Percentiles rank a stretch among this genome's conserved stretches.
Evolutionary conservation across 352 stramenopile species (phyloP).

Genomic region (Halophytophthora batemanensis): DNA sequence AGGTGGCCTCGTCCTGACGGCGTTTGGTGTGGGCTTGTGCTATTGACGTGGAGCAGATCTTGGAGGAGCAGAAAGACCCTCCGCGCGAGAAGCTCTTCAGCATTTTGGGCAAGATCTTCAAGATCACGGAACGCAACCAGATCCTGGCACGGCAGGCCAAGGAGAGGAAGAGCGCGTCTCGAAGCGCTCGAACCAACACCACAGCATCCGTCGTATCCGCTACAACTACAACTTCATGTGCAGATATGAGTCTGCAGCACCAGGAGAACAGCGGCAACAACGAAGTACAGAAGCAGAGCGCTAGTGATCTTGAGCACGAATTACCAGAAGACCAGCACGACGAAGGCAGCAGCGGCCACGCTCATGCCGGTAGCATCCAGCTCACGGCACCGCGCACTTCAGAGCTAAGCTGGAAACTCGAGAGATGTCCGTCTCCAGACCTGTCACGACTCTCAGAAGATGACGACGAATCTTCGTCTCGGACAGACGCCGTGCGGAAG

Average conservation of each 20-base stretch:
- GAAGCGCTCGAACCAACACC: conserved; percentile 2
- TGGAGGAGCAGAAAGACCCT: conserved; percentile 65
- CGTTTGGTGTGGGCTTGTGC: not conserved
- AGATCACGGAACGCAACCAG: conserved; percentile 67
- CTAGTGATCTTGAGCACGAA: too few relatives aligned
- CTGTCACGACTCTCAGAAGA: conserved; percentile 1
- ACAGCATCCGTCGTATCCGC: not conserved
- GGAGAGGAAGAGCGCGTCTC: conserved; percentile 13
- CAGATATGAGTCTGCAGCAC: conserved; percentile 5
- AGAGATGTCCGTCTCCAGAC: conserved; percentile 18
- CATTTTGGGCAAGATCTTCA: conserved; percentile 72
- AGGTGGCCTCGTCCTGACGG: not conserved
- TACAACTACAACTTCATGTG: too few relatives aligned
- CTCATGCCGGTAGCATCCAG: conserved; percentile 5
- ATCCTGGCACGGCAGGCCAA: conserved; percentile 17
- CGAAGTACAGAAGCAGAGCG: not conserved
- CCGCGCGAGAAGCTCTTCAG: conserved; percentile 70
- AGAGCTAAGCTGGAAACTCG: conserved; percentile 3
- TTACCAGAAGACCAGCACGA: too few relatives aligned
- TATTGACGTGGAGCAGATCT: conserved; percentile 35
- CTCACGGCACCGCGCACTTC: conserved; percentile 6
- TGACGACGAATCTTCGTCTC: not conserved
- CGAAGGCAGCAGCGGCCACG: too few relatives aligned
- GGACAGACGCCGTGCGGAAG: conserved; percentile 10
- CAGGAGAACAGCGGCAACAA: not conserved